These are phyloP conservation scores for Gossypium bickii DNA, from an alignment of 345 rosid genomes.

Conservation along the genomic window DNA sequence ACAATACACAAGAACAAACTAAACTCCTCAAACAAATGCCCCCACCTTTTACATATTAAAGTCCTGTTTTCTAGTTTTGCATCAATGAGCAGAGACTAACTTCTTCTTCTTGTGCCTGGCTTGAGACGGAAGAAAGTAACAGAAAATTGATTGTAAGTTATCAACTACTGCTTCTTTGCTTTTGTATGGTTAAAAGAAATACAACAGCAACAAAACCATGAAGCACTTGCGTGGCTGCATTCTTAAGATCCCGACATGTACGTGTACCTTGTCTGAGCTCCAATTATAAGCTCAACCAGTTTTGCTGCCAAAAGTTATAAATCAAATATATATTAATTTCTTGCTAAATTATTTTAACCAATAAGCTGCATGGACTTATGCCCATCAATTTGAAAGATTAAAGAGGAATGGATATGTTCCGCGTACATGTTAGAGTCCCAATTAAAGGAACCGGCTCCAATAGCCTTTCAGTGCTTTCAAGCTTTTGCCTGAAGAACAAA, in stretches of 20 bases:
- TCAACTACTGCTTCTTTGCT: neutral
- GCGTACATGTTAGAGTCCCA: slow-evolving; percentile 14
- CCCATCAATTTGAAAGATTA: neutral
- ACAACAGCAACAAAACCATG: slow-evolving; percentile 9
- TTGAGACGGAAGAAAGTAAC: neutral
- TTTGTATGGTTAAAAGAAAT: neutral
- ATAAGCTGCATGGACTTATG: neutral
- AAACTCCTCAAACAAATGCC: neutral
- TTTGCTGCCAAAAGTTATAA: slow-evolving; percentile 42
- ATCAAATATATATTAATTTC: neutral
- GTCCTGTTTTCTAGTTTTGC: neutral
- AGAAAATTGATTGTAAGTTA: neutral
- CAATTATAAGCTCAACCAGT: slow-evolving; percentile 76
- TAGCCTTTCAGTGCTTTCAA: slow-evolving; percentile 53
- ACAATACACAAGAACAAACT: neutral
- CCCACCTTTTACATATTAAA: neutral
- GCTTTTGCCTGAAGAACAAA: slow-evolving; percentile 57
- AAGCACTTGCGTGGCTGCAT: slow-evolving; percentile 9
- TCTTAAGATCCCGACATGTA: slow-evolving; percentile 91
- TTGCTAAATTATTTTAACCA: neutral
- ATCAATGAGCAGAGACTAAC: neutral
- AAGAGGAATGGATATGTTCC: neutral
- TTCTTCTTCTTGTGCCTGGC: neutral
- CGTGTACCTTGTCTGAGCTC: slow-evolving; percentile 90
- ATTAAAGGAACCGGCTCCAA: slow-evolving; percentile 40